A percentile compares a stretch with the other conserved stretches of the same genome.
Conservation (phyloP, 306 rosid species). For the Malus sieversii region DNA sequence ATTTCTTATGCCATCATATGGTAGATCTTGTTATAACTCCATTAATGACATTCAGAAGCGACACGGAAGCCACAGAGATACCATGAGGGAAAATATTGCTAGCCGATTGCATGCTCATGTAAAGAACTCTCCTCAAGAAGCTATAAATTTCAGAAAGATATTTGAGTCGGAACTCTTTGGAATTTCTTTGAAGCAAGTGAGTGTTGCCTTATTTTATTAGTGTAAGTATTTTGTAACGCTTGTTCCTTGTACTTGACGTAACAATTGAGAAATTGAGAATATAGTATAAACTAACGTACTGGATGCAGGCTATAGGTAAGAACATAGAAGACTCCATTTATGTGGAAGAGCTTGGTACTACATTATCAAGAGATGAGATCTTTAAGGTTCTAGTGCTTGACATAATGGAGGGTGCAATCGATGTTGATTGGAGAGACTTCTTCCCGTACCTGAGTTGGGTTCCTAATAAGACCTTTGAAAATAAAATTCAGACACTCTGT, state of each 20-base stretch:
- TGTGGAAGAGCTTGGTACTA: slow-evolving; percentile 57
- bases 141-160: slow-evolving; percentile 53
- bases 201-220: slow-evolving; percentile 3
- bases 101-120: slow-evolving; percentile 36
- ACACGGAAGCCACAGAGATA: slow-evolving; percentile 52
- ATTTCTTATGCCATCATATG: background rate
- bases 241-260: background rate
- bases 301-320: slow-evolving; percentile 61
- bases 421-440: slow-evolving; percentile 97
- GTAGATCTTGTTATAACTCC: background rate
- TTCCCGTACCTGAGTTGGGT: slow-evolving; percentile 89
- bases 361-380: slow-evolving; percentile 44
- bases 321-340: slow-evolving; percentile 41
- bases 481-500: slow-evolving; percentile 31
- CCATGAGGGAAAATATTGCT: slow-evolving; percentile 47
- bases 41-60: slow-evolving; percentile 50
- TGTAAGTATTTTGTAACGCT: background rate
- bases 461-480: slow-evolving; percentile 62
- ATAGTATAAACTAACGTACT: background rate
- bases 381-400: slow-evolving; percentile 62
- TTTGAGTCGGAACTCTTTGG: slow-evolving; percentile 68
- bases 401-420: slow-evolving; percentile 84
- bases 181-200: slow-evolving; percentile 68
- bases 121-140: slow-evolving; percentile 32
- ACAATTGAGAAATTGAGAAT: background rate